These are phyloP conservation scores for Suhomyces taliae DNA, from an alignment of 1,139 yeast species.

Conservation along the genomic window DNA sequence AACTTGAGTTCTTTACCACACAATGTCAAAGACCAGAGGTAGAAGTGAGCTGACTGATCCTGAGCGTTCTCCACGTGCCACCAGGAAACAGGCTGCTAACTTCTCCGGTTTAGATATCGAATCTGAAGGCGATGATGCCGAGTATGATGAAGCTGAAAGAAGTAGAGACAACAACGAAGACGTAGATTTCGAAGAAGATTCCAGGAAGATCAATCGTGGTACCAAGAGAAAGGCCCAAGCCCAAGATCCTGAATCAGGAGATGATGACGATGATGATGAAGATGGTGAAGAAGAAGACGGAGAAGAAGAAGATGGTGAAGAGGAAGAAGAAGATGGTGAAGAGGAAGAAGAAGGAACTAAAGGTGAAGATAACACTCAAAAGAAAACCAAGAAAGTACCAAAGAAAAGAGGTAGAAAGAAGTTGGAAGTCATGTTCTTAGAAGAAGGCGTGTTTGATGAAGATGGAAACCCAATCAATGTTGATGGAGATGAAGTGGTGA, in stretches of 20 bases:
- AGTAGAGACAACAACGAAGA: conserved; percentile 13
- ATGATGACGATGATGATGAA: neutral
- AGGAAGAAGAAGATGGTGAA: conserved; percentile 13
- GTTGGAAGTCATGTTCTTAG: conserved; percentile 36
- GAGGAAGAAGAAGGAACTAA: conserved; percentile 4
- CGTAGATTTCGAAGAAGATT: conserved; percentile 17
- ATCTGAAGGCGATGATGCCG: conserved; percentile 17
- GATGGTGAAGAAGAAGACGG: conserved; percentile 19
- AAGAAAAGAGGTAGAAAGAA: conserved; percentile 50
- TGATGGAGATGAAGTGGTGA: conserved; percentile 74
- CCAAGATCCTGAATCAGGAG: conserved; percentile 6
- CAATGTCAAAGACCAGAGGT: conserved; percentile 8
- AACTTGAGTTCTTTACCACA: neutral
- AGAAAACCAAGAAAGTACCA: conserved; percentile 21
- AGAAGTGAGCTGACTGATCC: conserved; percentile 13
- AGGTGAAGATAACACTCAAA: conserved; percentile 1
- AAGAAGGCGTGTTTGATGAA: conserved; percentile 47
- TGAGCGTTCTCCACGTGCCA: conserved; percentile 19
- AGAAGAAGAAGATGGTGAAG: conserved; percentile 21
- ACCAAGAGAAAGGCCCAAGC: conserved; percentile 21
- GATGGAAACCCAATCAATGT: conserved; percentile 56
- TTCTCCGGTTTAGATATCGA: conserved; percentile 30
- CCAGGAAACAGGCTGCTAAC: conserved; percentile 21
- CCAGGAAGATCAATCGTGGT: conserved; percentile 5
- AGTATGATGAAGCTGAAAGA: conserved; percentile 14